Percentiles rank a stretch among this genome's conserved stretches.
phyloP scores from a whole-genome alignment of 2,329 filamentous ascomycete species.

The Scedosporium aurantiacum region DNA sequence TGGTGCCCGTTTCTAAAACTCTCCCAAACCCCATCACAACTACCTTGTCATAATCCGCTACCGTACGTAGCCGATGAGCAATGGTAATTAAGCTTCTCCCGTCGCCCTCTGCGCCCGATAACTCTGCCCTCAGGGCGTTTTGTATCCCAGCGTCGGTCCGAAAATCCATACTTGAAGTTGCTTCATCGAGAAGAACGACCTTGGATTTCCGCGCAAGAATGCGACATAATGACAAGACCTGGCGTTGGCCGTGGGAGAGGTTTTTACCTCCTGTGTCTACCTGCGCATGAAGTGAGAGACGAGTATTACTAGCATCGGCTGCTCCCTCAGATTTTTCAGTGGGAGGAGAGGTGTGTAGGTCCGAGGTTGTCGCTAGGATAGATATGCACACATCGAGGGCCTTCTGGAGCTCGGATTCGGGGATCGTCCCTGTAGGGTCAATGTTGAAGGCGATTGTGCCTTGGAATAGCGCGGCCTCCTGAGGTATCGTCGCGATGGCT shows the following conservation, averaged over 20 bases:
- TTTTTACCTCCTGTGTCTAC: conserved; percentile 33
- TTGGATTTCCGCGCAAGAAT: conserved; percentile 34
- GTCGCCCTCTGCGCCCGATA: conserved; percentile 26
- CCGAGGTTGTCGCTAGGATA: conserved; percentile 27
- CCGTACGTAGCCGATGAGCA: conserved; percentile 37
- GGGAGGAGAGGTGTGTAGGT: neutral
- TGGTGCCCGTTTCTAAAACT: conserved; percentile 23
- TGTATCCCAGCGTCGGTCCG: conserved; percentile 36
- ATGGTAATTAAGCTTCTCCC: conserved; percentile 37
- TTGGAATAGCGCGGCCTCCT: conserved; percentile 37
- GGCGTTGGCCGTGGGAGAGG: conserved; percentile 37
- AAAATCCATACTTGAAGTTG: conserved; percentile 37
- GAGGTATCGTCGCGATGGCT: conserved; percentile 36
- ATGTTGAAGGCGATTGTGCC: conserved; percentile 36
- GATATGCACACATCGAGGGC: conserved; percentile 46
- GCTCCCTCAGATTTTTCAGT: conserved; percentile 16
- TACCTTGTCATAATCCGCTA: conserved; percentile 40
- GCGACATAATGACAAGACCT: conserved; percentile 35
- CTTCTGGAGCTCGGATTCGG: conserved; percentile 40
- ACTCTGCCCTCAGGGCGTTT: conserved; percentile 31
- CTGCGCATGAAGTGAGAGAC: conserved; percentile 25
- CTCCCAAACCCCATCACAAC: conserved; percentile 35
- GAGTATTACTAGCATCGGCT: conserved; percentile 3
- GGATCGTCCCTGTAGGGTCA: conserved; percentile 41
- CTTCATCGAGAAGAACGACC: conserved; percentile 37